Evolutionary conservation across 164 flowering plant species (phyloP).

Genomic region (Vitis amurensis): DNA sequence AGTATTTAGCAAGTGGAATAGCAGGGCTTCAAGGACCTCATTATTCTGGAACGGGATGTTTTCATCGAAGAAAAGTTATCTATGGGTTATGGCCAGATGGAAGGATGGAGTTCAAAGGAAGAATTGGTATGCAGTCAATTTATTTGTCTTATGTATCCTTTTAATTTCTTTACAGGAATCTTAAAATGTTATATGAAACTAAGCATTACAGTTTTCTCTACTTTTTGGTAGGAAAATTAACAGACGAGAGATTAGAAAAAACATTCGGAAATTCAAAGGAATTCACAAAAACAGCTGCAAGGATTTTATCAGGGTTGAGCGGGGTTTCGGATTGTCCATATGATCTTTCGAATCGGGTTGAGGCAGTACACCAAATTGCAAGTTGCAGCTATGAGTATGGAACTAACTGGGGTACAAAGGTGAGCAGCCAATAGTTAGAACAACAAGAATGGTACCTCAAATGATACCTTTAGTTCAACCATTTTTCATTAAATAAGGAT

Average conservation of each 20-base stretch:
- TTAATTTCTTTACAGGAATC: not conserved
- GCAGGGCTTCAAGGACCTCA: slow-evolving; percentile 51
- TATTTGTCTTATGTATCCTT: not conserved
- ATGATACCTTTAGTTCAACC: too few relatives aligned
- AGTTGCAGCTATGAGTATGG: slow-evolving; percentile 42
- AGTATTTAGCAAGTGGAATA: slow-evolving; percentile 30
- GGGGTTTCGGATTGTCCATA: not conserved
- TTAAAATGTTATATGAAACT: too few relatives aligned
- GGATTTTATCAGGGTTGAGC: slow-evolving; percentile 14
- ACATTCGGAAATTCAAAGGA: slow-evolving; percentile 38
- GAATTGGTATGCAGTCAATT: slow-evolving; percentile 1
- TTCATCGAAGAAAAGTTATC: slow-evolving; percentile 55
- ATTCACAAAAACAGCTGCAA: slow-evolving; percentile 28
- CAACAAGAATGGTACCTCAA: not conserved
- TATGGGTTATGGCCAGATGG: slow-evolving; percentile 44
- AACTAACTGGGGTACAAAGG: slow-evolving; percentile 57
- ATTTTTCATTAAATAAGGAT: too few relatives aligned
- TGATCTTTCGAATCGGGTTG: slow-evolving; percentile 25
- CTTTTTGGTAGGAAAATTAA: slow-evolving; percentile 17
- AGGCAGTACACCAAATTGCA: slow-evolving; percentile 41
- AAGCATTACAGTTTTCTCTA: not conserved
- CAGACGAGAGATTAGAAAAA: slow-evolving; percentile 3
- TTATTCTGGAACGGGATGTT: slow-evolving; percentile 55
- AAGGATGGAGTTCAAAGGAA: not conserved
- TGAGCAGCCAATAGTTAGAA: slow-evolving; percentile 2